phyloP scores from a whole-genome alignment of 2,329 filamentous ascomycete species.

The Sporothrix humicola region DNA sequence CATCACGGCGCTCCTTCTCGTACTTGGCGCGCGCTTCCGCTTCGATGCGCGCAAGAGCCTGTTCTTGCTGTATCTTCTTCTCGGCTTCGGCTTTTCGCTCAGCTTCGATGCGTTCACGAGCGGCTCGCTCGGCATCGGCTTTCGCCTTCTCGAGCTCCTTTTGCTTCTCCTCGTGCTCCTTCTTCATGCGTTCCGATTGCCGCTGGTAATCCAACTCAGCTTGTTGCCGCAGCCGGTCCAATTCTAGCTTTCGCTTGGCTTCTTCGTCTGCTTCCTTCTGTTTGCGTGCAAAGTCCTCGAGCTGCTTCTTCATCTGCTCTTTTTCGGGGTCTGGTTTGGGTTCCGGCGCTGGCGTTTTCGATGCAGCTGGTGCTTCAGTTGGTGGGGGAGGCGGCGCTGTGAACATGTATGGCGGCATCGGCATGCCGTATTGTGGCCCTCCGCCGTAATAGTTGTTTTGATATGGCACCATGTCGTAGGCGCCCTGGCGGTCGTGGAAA shows the following conservation, averaged over 20 bases:
- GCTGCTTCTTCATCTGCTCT: slow-evolving; percentile 64
- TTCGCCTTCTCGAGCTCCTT: slow-evolving; percentile 56
- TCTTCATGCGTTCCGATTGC: slow-evolving; percentile 44
- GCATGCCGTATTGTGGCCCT: slow-evolving; percentile 42
- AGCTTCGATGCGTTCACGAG: slow-evolving; percentile 49
- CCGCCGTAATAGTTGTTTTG: slow-evolving; percentile 47
- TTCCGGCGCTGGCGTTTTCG: slow-evolving; percentile 50
- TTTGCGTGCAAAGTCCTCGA: slow-evolving; percentile 57
- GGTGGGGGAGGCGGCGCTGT: slow-evolving; percentile 51
- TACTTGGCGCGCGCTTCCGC: slow-evolving; percentile 46
- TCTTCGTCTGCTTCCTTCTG: slow-evolving; percentile 54
- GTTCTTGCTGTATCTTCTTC: slow-evolving; percentile 43
- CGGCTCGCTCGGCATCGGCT: slow-evolving; percentile 53
- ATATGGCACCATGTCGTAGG: slow-evolving; percentile 60
- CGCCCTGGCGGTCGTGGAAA: slow-evolving; percentile 50
- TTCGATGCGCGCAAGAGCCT: slow-evolving; percentile 46
- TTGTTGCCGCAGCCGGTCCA: slow-evolving; percentile 47
- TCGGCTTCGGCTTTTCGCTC: slow-evolving; percentile 49
- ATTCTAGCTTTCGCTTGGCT: slow-evolving; percentile 39
- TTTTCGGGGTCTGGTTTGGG: slow-evolving; percentile 61
- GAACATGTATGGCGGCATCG: slow-evolving; percentile 50
- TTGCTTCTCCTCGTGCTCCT: slow-evolving; percentile 53
- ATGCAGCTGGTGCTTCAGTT: slow-evolving; percentile 49
- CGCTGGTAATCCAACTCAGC: slow-evolving; percentile 39
- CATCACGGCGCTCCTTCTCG: slow-evolving; percentile 49